Percentiles rank a stretch among this genome's conserved stretches.
phyloP scores from a whole-genome alignment of 2,329 filamentous ascomycete genomes.

The Sclerotinia nivalis region DNA sequence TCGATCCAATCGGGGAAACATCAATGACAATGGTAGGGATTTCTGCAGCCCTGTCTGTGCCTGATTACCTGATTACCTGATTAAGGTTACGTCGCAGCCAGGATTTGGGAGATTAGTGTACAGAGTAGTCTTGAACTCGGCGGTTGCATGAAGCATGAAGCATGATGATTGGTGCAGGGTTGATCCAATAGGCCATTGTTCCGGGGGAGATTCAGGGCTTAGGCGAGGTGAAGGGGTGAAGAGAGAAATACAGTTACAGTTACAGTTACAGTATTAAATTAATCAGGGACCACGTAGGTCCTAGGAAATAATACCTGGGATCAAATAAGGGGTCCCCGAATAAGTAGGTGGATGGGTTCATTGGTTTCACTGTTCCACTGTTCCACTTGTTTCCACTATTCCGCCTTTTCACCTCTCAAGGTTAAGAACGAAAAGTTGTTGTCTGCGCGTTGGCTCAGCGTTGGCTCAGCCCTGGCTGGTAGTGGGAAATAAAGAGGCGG shows the following conservation, averaged over 20 bases:
- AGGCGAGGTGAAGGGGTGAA: background rate
- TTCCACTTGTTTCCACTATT: background rate
- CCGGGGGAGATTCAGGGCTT: background rate
- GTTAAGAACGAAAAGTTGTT: background rate
- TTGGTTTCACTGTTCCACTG: background rate
- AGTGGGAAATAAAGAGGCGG: background rate
- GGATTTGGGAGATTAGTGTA: background rate
- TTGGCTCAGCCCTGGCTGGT: background rate
- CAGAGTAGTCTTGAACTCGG: background rate
- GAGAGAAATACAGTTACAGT: background rate
- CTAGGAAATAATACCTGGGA: background rate
- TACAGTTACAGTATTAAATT: background rate
- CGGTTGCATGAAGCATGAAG: background rate
- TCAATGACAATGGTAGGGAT: background rate
- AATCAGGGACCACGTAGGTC: conserved; percentile 11
- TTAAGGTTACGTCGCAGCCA: background rate
- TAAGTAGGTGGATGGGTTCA: background rate
- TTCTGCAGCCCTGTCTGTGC: conserved; percentile 6
- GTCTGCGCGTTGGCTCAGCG: background rate
- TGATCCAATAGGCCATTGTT: background rate
- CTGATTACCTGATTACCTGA: conserved; percentile 1
- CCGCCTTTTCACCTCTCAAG: too few relatives aligned
- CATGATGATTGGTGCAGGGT: background rate
- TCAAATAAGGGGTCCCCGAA: background rate
- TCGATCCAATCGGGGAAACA: background rate